Evolutionary conservation across 768 basidiomycete genomes (phyloP), one percentile per base, ranked within the genome.

Genomic region (Suillus luteus): DNA sequence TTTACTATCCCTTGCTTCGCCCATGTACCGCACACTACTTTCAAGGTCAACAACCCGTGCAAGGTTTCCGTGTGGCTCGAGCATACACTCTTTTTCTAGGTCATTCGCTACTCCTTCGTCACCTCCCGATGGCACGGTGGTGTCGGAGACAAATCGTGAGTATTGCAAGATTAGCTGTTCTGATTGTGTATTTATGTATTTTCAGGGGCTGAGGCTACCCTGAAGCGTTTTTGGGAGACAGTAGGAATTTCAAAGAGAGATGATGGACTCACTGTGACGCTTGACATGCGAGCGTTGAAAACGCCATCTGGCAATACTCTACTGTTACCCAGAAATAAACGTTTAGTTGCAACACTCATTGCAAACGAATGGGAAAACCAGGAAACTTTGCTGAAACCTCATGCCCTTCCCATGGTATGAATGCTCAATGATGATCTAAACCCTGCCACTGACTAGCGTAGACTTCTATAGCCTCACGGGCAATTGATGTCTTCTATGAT

Each of bases 321-420:
- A 37, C 72, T 88, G 41, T 69, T 99, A 15, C 95, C 95, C 0
- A 75, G 78, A 55, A 80, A 84, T 65, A 93, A 92, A 72, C 73
- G 82, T 48, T 77, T 96, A 35, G 81, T 92, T 24, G 95, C 96
- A 1, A 82, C 92, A 1, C 82, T 97, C 62, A 88, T 99, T 69
- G 97, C 95, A 22, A 84, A 91, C 62, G 97, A 99, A 79, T 99
- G 97, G 97, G 95, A 99, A 70, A 91, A 90, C 71, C 96, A 98
- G 77, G 87, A 87, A 63, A 88, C 80, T 6, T 70, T 96, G 1
- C 73, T 98, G 66, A 98, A 96, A 75, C 91, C 91, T 31, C 93
- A 96, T 75, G 90, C 95, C 1, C 78, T 99, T 31, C 95, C 97
- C 17, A 86, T 97, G 85, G 96, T 97, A 72, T 60, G 81, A 67